phyloP scores from a whole-genome alignment of 2,329 filamentous ascomycete genomes.

The Corinectria fuckeliana region DNA sequence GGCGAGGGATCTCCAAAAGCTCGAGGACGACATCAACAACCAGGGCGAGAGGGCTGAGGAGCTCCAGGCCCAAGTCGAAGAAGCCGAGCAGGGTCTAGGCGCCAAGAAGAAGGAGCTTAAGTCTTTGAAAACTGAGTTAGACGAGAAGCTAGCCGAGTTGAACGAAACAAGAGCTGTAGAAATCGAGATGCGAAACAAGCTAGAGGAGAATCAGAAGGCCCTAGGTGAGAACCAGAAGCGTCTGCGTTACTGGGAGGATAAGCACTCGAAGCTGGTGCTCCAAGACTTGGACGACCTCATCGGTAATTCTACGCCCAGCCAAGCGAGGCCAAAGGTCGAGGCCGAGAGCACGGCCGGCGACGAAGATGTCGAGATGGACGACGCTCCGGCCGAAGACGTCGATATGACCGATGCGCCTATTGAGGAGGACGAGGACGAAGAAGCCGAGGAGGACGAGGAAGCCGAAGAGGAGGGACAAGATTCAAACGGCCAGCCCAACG shows the following conservation, averaged over 20 bases:
- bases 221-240: constrained; percentile 86
- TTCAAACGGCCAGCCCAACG: constrained; percentile 50
- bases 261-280: constrained; percentile 80
- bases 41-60: constrained; percentile 79
- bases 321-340: constrained; percentile 36
- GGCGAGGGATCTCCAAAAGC: constrained; percentile 73
- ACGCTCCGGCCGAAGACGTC: constrained; percentile 39
- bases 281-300: constrained; percentile 79
- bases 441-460: constrained; percentile 34
- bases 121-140: constrained; percentile 81
- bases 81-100: constrained; percentile 79
- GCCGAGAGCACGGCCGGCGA: constrained; percentile 32
- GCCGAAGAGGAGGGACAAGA: constrained; percentile 38
- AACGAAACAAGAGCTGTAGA: constrained; percentile 89
- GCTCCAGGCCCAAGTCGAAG: constrained; percentile 75
- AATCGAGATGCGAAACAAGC: constrained; percentile 98
- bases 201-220: constrained; percentile 94
- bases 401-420: constrained; percentile 39
- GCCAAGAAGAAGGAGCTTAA: constrained; percentile 82
- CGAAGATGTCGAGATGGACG: constrained; percentile 44
- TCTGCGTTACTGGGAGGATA: constrained; percentile 86
- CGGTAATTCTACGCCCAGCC: constrained; percentile 44
- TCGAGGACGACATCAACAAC: constrained; percentile 79
- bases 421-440: constrained; percentile 41
- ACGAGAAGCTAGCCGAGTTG: constrained; percentile 83